phyloP scores from a whole-genome alignment of 2,329 filamentous ascomycete species.

The Stromatinia cepivora region DNA sequence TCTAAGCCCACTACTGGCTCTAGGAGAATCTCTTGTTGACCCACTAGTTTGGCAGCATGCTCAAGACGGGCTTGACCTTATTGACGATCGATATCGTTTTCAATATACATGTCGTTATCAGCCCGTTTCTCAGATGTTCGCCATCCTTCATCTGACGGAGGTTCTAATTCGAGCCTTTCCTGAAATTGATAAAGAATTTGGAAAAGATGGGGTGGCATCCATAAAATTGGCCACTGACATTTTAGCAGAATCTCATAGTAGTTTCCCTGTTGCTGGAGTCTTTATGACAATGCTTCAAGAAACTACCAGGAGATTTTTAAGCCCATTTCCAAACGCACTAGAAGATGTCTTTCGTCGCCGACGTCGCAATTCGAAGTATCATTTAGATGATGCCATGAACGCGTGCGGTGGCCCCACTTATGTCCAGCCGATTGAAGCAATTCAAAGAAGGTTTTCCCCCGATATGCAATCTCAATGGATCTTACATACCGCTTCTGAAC shows the following conservation, averaged over 20 bases:
- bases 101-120: conserved; percentile 40
- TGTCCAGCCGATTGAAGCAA: conserved; percentile 35
- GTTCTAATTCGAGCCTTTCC: conserved; percentile 39
- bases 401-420: conserved; percentile 40
- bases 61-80: conserved; percentile 39
- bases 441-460: conserved; percentile 37
- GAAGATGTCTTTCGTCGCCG: conserved; percentile 21
- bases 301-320: conserved; percentile 33
- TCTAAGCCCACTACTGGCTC: conserved; percentile 39
- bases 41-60: conserved; percentile 39
- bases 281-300: conserved; percentile 39
- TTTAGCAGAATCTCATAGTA: conserved; percentile 36
- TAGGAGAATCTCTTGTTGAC: conserved; percentile 34
- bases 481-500: conserved; percentile 30
- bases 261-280: conserved; percentile 39
- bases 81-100: conserved; percentile 37
- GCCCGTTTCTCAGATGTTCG: conserved; percentile 41
- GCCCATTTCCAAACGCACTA: conserved; percentile 33
- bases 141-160: conserved; percentile 40
- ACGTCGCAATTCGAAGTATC: conserved; percentile 24
- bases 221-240: conserved; percentile 38
- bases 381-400: conserved; percentile 40
- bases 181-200: conserved; percentile 28
- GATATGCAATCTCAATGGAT: conserved; percentile 39
- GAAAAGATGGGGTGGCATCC: conserved; percentile 36